Conservation (phyloP, 139 green algal genomes). For the Zygnema circumcarinatum region DNA sequence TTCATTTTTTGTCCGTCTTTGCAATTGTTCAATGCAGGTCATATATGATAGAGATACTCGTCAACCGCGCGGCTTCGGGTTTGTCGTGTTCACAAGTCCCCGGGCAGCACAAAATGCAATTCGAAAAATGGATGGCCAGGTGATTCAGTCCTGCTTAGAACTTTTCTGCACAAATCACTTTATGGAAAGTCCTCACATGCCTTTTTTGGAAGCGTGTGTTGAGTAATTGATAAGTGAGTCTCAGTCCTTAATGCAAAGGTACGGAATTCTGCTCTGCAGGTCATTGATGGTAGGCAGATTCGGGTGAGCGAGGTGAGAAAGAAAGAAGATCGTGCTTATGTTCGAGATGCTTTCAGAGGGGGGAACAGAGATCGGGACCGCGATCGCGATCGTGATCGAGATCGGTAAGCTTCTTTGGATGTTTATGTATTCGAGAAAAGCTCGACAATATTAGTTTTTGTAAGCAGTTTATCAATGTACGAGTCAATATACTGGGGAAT, state of each 20-base stretch:
- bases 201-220: too few relatives aligned
- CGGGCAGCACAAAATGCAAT: slow-evolving; percentile 9
- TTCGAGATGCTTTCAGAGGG: neutral
- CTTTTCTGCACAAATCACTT: too few relatives aligned
- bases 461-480: too few relatives aligned
- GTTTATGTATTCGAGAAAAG: too few relatives aligned
- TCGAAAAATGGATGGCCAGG: slow-evolving; percentile 26
- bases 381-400: neutral
- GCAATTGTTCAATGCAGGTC: too few relatives aligned
- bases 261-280: too few relatives aligned
- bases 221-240: too few relatives aligned
- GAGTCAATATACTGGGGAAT: too few relatives aligned
- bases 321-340: neutral
- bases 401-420: neutral
- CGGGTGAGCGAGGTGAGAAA: neutral
- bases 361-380: neutral
- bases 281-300: neutral
- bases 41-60: slow-evolving; percentile 16
- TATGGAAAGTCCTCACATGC: too few relatives aligned
- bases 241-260: too few relatives aligned
- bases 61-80: slow-evolving; percentile 23
- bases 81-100: neutral
- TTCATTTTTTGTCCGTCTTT: too few relatives aligned
- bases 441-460: too few relatives aligned
- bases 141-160: neutral